Percentiles rank a stretch among this genome's conserved stretches.
These are phyloP conservation scores for Geranium incanum DNA, from an alignment of 441 rosid species.

Conservation along the genomic window DNA sequence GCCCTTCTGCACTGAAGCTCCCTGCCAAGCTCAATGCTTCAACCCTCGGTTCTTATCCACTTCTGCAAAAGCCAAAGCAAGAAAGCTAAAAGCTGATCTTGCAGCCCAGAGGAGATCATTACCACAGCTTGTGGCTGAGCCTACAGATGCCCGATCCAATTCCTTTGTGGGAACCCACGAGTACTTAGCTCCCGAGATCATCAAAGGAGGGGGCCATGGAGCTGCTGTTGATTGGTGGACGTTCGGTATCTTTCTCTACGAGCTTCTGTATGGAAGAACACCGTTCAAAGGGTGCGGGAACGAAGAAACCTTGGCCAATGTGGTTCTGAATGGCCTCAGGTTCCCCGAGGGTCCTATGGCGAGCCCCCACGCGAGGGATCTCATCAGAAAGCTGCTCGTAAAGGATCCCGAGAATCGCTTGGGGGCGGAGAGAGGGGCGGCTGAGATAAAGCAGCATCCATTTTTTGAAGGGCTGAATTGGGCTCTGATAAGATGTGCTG, in stretches of 20 bases:
- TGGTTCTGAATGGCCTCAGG: constrained; percentile 47
- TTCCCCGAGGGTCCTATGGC: constrained; percentile 47
- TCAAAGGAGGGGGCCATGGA: constrained; percentile 68
- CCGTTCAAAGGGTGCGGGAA: constrained; percentile 63
- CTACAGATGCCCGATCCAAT: constrained; percentile 62
- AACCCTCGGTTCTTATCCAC: constrained; percentile 52
- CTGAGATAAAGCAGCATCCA: constrained; percentile 57
- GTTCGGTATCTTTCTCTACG: constrained; percentile 58
- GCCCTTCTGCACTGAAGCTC: constrained; percentile 66
- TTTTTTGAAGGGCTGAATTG: constrained; percentile 69
- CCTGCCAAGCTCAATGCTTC: constrained; percentile 70
- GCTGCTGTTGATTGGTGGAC: constrained; percentile 81
- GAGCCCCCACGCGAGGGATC: constrained; percentile 52
- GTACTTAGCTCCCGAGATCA: constrained; percentile 20
- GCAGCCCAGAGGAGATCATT: constrained; percentile 46
- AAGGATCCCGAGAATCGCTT: constrained; percentile 56
- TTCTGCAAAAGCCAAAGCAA: constrained; percentile 43
- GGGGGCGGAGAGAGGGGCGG: constrained; percentile 59
- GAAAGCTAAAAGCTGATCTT: constrained; percentile 46
- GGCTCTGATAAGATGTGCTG: constrained; percentile 59
- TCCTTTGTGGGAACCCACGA: constrained; percentile 73
- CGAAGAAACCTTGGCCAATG: constrained; percentile 56
- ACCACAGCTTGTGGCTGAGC: constrained; percentile 72
- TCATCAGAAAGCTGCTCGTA: constrained; percentile 50
- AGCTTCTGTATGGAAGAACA: constrained; percentile 56